A percentile compares a stretch with the other conserved stretches of the same genome.
These are phyloP conservation scores for Rhizopus delemar DNA, from an alignment of 371 early-diverging fungal species.

Conservation along the genomic window DNA sequence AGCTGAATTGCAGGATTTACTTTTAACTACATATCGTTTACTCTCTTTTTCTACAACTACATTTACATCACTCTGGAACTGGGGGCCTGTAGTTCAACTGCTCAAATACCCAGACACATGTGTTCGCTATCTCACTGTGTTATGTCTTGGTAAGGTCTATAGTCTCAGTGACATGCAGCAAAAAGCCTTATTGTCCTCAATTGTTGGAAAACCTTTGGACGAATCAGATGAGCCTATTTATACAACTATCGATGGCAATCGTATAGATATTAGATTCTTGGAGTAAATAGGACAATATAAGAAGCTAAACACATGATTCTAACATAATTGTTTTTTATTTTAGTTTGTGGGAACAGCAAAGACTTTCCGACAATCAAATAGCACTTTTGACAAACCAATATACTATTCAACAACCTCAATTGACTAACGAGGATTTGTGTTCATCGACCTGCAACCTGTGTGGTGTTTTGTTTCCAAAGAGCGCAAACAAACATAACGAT, in stretches of 20 bases:
- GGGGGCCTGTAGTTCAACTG: constrained; percentile 63
- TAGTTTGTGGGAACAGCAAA: constrained; percentile 50
- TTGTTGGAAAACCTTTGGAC: constrained; percentile 25
- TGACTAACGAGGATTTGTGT: constrained; percentile 53
- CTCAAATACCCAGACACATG: constrained; percentile 47
- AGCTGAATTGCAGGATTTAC: constrained; percentile 47
- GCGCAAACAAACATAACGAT: constrained; percentile 16
- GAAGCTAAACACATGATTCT: neutral
- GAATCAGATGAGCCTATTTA: constrained; percentile 37
- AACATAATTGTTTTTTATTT: constrained; percentile 1
- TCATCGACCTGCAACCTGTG: constrained; percentile 64
- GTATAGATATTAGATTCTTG: constrained; percentile 50
- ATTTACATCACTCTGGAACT: constrained; percentile 65
- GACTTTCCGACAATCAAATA: constrained; percentile 41
- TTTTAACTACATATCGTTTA: constrained; percentile 65
- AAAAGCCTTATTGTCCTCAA: constrained; percentile 28
- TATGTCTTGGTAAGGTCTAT: constrained; percentile 58
- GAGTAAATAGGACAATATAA: constrained; percentile 24
- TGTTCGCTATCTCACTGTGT: constrained; percentile 54
- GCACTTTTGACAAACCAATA: constrained; percentile 42
- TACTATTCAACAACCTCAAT: constrained; percentile 19
- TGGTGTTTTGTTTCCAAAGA: constrained; percentile 59
- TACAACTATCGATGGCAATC: constrained; percentile 32
- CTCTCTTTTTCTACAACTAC: constrained; percentile 55
- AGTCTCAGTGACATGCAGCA: constrained; percentile 53